Conservation (phyloP, 2,329 filamentous ascomycete genomes). For the Thelonectria discophora region DNA sequence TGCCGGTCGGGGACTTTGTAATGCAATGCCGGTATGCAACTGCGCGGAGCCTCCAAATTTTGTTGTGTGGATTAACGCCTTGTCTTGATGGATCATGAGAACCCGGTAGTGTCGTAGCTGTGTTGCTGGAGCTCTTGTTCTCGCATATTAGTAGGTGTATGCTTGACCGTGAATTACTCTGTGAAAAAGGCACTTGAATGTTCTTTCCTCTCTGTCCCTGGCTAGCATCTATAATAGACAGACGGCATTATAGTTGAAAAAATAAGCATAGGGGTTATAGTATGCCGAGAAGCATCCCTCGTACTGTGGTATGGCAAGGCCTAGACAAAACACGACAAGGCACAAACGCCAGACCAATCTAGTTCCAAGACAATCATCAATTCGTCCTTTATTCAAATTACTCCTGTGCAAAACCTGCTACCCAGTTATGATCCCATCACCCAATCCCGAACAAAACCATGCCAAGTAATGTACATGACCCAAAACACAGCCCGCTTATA, state of each 20-base stretch:
- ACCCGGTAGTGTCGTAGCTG: neutral
- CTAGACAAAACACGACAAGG: too few species aligned
- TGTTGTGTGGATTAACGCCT: neutral
- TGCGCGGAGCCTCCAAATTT: neutral
- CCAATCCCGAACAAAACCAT: constrained; percentile 4
- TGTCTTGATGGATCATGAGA: neutral
- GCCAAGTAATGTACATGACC: constrained; percentile 14
- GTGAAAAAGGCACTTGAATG: too few species aligned
- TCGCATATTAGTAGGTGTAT: too few species aligned
- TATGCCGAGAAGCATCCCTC: too few species aligned
- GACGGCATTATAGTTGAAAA: too few species aligned
- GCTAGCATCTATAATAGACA: too few species aligned
- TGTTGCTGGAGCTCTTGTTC: too few species aligned
- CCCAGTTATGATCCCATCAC: constrained; percentile 9
- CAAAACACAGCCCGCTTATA: neutral
- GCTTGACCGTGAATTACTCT: too few species aligned
- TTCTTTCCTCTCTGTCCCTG: too few species aligned
- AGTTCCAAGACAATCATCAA: constrained; percentile 8
- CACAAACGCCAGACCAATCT: too few species aligned
- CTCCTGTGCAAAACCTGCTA: constrained; percentile 10
- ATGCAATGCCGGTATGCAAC: neutral
- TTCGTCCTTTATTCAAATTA: constrained; percentile 8
- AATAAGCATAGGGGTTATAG: too few species aligned
- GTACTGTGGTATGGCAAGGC: too few species aligned
- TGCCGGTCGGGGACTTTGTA: neutral